Conservation (phyloP, 257 asterid species). For the Rauvolfia tetraphylla region DNA sequence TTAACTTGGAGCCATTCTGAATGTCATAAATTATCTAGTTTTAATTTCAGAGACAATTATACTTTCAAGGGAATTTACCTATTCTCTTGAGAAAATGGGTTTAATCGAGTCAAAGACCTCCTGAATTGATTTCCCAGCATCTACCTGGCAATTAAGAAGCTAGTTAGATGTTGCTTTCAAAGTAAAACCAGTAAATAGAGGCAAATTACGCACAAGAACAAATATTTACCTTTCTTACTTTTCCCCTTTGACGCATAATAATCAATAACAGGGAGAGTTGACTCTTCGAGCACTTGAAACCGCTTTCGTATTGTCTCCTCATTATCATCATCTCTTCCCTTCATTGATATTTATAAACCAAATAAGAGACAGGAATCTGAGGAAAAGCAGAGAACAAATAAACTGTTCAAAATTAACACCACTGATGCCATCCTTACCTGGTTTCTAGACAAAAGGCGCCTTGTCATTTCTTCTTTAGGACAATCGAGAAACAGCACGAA, state of each 20-base stretch:
- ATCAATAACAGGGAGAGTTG: slow-evolving; percentile 47
- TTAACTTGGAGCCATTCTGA: not conserved
- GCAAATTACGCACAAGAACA: not conserved
- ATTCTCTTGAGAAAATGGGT: slow-evolving; percentile 45
- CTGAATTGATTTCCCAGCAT: slow-evolving; percentile 58
- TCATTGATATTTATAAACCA: not conserved
- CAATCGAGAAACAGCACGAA: slow-evolving; percentile 50
- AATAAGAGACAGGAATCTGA: not conserved
- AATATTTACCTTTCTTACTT: slow-evolving; percentile 59
- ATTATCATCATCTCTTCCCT: slow-evolving; percentile 57
- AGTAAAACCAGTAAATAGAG: not conserved
- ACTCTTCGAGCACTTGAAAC: slow-evolving; percentile 39
- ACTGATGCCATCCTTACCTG: slow-evolving; percentile 13
- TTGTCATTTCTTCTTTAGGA: slow-evolving; percentile 45
- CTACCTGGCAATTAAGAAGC: slow-evolving; percentile 41
- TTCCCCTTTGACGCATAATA: slow-evolving; percentile 63
- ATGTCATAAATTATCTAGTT: not conserved
- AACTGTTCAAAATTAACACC: not conserved
- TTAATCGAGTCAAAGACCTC: slow-evolving; percentile 78
- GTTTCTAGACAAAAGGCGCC: slow-evolving; percentile 38
- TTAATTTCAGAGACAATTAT: not conserved
- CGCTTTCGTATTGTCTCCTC: slow-evolving; percentile 52
- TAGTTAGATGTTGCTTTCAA: not conserved
- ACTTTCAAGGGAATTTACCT: not conserved
- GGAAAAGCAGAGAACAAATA: not conserved